Evolutionary conservation across 1,284 basidiomycete genomes (phyloP), one percentile per base, ranked within the genome.

Genomic region (Puccinia hordei): DNA sequence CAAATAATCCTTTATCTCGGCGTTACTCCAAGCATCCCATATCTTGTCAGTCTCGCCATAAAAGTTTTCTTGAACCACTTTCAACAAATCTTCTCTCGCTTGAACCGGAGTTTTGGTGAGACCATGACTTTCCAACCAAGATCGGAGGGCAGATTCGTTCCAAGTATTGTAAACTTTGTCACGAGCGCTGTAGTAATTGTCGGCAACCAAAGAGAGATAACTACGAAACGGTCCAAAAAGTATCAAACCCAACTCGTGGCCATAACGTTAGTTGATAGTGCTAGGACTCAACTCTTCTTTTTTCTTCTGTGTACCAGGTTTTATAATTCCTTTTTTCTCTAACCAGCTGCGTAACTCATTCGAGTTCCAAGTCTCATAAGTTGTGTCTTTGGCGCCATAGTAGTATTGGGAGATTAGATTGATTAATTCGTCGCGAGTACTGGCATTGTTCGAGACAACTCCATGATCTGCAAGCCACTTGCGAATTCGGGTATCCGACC

Each of bases 401-500:
- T 95, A 94, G 85, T 94, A 94, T 68, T 88, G 87, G 81, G 90
- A 88, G 92, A 97, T 93, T 77, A 90, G 85, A 19, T 87, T 88
- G 68, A 90, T 83, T 51, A 95, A 89, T 81, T 90, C 88, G 55
- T 93, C 90, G 72, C 93, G 90, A 8, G 89, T 89, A 84, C 90
- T 90, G 83, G 91, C 88, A 19, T 86, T 85, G 57, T 89, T 88
- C 46, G 88, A 87, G 83, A 92, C 87, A 83, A 94, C 86, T 65
- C 91, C 90, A 85, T 94, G 93, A 44, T 88, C 86, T 6, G 92
- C 87, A 69, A 97, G 91, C 94, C 95, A 98, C 82, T 92, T 87
- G 74, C 90, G 89, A 91, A 73, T 63, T 27, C 65, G 63, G 59
- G 51, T 80, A 41, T 77, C 61, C 30, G 82, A 59, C 74, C 73